Base-by-base conservation (phyloP, 148 eudicot species). In the Gaultheria prostrata region DNA sequence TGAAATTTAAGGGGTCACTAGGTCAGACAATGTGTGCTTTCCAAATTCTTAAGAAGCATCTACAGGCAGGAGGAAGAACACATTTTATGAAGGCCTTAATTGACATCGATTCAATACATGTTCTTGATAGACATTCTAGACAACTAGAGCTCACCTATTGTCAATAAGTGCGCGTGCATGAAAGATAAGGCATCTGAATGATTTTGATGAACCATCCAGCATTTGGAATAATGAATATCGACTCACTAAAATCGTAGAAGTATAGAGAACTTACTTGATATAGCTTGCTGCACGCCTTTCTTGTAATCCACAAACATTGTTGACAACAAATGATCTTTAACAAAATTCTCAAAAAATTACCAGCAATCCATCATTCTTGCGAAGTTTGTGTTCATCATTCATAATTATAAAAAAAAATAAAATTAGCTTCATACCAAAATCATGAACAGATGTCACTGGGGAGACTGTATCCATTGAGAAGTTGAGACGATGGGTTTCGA, bases 231-330 rank as follows among this genome's bases (percentile, higher is more conserved):
- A 35, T 35, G 39, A 35, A 35, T 35, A 35, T 35, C 39, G 39
- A 35, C 39, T 35, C 39, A 35, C 39, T 65, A 32, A 70, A 83
- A 33, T 24, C 30, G 8, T 6, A 76, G 32, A 32, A 76, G 79
- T 70, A 80, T 72, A 63, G 21, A 70, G 84, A 84, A 91, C 98
- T 89, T 91, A 86, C 98, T 95, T 91, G 98, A 94, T 92, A 95
- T 95, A 78, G 99, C 98, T 89, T 96, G 99, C 85, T 96, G 99
- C 50, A 96, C 94, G 83, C 97, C 86, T 94, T 96, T 97, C 80
- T 98, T 93, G 89, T 97, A 97, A 89, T 97, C 99, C 54, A 97
- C 98, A 85, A 92, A 94, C 98, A 97, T 92, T 74, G 99, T 92
- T 73, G 99, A 98, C 81, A 97, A 87, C 80, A 97, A 97, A 63